Base-by-base conservation (phyloP, 768 basidiomycete genomes). In the Phaeotremella skinneri region DNA sequence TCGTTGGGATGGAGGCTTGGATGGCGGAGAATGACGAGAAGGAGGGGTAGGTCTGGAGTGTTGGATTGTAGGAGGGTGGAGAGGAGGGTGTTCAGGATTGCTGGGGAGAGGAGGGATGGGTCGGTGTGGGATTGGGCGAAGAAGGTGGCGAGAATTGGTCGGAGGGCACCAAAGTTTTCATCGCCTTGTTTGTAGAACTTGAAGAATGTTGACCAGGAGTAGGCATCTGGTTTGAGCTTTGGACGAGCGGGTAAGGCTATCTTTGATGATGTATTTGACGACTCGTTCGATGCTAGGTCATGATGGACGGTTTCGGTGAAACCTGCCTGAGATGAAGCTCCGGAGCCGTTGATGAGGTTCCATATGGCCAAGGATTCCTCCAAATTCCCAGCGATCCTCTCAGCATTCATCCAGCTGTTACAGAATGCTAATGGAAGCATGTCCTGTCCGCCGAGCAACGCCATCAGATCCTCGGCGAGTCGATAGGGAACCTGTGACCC, bases 381-480 rank as follows among this genome's bases (percentile, higher is more conserved):
- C 1, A 25, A 17, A 42, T 69, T 56, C 16, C 58, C 64, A n/a
- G 62, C 56, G 20, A 53, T 30, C 37, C 54, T 17, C 42, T 70
- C 68, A 25, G 65, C 60, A 23, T 49, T 57, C 63, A 70, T 60
- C 68, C 68, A 70, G 7, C 52, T 56, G 49, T 70, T 70, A 20
- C 62, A 32, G 31, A 70, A 62, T 25, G 49, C 57, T 17, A 62
- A 16, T 14, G 52, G 39, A 5, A 58, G 45, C n/a, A 30, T 17
- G 21, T 51, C 58, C 7, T 9, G 9, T 16, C 48, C 58, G 4
- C 43, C 32, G 0, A 64, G 23, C 1, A 54, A 34, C 7, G 54
- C 50, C 14, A 57, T 37, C 1, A 59, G 45, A 48, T 54, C 54
- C 26, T 45, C 48, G 17, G 51, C 61, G 25, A 57, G 30, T 26